Percentiles rank a stretch among this genome's conserved stretches.
These are phyloP conservation scores for Trichoderma asperellum DNA, from an alignment of 2,329 filamentous ascomycete genomes.

Conservation along the genomic window DNA sequence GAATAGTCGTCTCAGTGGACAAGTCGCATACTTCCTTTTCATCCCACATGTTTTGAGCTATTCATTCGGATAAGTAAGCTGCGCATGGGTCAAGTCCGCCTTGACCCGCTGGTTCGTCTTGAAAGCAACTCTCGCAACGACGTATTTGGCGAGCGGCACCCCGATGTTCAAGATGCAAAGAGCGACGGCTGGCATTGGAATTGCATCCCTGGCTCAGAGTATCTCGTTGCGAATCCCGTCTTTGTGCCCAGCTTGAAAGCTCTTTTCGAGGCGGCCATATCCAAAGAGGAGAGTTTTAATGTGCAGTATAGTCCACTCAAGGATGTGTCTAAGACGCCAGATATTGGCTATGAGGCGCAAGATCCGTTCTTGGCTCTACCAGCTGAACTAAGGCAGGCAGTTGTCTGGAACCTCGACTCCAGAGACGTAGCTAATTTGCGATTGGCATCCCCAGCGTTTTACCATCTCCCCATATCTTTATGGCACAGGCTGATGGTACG, in stretches of 20 bases:
- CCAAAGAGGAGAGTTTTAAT: neutral
- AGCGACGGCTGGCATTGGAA: conserved; percentile 20
- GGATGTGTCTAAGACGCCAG: neutral
- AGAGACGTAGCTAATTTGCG: conserved; percentile 20
- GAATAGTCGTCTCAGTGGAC: neutral
- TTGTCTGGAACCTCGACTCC: conserved; percentile 24
- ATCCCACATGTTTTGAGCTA: conserved; percentile 39
- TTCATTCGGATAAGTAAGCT: conserved; percentile 35
- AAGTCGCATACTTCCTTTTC: conserved; percentile 35
- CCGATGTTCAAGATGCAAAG: conserved; percentile 9
- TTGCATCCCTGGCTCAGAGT: conserved; percentile 25
- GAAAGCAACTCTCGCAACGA: neutral
- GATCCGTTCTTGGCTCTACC: conserved; percentile 17
- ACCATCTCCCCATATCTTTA: conserved; percentile 20
- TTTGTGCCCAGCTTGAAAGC: conserved; percentile 25
- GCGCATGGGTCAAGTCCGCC: conserved; percentile 31
- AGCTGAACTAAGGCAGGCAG: conserved; percentile 14
- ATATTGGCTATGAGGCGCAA: neutral
- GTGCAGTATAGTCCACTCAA: conserved; percentile 19
- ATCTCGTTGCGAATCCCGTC: conserved; percentile 29
- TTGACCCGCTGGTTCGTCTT: conserved; percentile 30
- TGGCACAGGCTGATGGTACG: conserved; percentile 15
- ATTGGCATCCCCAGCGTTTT: conserved; percentile 16
- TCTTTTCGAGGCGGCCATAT: conserved; percentile 16
- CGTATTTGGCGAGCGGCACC: conserved; percentile 10